These are phyloP conservation scores for Botrytis byssoidea DNA, from an alignment of 2,329 filamentous ascomycete genomes.

Conservation along the genomic window DNA sequence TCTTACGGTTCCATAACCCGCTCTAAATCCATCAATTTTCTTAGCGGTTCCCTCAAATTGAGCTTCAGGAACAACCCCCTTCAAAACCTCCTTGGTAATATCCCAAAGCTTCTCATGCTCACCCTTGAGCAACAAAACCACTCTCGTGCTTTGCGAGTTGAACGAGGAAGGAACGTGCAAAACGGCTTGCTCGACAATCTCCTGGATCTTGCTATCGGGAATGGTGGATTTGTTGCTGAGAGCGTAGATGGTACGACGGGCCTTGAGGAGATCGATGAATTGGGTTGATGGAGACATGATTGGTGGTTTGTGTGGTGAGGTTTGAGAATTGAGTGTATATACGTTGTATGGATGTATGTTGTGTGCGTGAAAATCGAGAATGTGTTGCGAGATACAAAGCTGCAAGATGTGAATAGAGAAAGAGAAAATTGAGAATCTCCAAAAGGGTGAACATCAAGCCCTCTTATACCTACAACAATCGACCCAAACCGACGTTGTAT, in stretches of 20 bases:
- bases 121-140: constrained; percentile 73
- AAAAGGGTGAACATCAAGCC: not conserved
- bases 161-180: constrained; percentile 75
- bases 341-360: too few relatives aligned
- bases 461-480: not conserved
- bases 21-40: constrained; percentile 57
- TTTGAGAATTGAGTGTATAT: not conserved
- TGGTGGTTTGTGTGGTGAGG: not conserved
- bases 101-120: constrained; percentile 92
- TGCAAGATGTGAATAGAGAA: not conserved
- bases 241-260: constrained; percentile 67
- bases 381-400: not conserved
- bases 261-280: constrained; percentile 60
- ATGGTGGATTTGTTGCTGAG: constrained; percentile 64
- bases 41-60: constrained; percentile 29
- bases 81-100: constrained; percentile 62
- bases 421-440: not conserved
- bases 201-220: constrained; percentile 56
- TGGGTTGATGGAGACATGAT: constrained; percentile 29
- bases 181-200: constrained; percentile 64
- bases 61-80: constrained; percentile 61
- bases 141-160: constrained; percentile 82
- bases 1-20: constrained; percentile 71
- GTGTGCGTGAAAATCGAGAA: not conserved
- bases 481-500: not conserved